Base-by-base conservation (phyloP, 371 early-diverging fungal genomes). In the Blakeslea trispora region DNA sequence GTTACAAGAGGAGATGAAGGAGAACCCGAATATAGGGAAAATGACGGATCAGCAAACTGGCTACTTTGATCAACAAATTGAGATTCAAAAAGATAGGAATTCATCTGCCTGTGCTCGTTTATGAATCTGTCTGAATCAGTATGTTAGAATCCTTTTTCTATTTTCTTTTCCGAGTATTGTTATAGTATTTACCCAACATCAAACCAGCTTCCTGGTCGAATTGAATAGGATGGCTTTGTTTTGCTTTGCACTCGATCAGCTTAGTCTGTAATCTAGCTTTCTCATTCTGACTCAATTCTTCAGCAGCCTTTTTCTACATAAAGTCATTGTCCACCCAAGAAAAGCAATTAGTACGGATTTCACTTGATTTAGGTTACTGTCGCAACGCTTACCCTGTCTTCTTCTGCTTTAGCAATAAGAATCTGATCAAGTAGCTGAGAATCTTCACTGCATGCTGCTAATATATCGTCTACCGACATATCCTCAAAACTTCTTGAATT, bases 261-360 rank as follows among this genome's bases (percentile, higher is more conserved):
- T 64, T 71, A 13, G 53, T 41, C n/a, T 63, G 67, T 48, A 63
- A 51, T 24, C 57, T 52, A n/a, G 61, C 63, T 48, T 66, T 58
- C 39, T 71, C 67, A 11, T 53, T 58, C 39, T 63, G 63, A 15
- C 53, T 47, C 19, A 58, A 47, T 53, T 71, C 64, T 41, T 71
- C 71, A 35, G 71, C 63, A 15, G 71, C 49, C 28, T 21, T 50
- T 61, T 55, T 54, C 71, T 71, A n/a, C n/a, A n/a, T n/a, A n/a
- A n/a, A n/a, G n/a, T n/a, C n/a, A n/a, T n/a, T n/a, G n/a, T n/a
- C n/a, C n/a, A n/a, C n/a, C n/a, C n/a, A n/a, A n/a, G n/a, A n/a
- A n/a, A n/a, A n/a, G n/a, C n/a, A n/a, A n/a, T 48, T 44, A 31
- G 28, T 15, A 35, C 11, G 45, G 19, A n/a, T 17, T 58, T 13